Evolutionary conservation across 345 rosid genomes (phyloP).

Genomic region (Aquilaria sinensis): DNA sequence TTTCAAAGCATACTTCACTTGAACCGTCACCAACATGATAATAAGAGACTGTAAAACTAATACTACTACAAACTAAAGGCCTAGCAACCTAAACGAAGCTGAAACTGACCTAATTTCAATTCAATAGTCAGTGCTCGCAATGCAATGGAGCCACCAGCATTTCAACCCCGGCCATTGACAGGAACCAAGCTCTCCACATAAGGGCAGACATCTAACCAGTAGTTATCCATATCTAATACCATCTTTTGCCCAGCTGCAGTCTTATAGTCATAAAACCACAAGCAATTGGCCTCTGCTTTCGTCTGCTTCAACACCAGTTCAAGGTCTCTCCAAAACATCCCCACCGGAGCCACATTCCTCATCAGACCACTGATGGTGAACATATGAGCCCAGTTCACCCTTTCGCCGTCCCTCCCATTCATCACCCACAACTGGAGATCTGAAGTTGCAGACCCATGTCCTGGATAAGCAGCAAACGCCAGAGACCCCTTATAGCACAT

Average conservation of each 20-base stretch:
- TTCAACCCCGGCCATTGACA: constrained; percentile 8
- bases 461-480: constrained; percentile 23
- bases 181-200: constrained; percentile 31
- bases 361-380: background rate
- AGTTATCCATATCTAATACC: constrained; percentile 4
- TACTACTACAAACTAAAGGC: background rate
- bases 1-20: too few species aligned
- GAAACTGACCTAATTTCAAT: background rate
- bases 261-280: constrained; percentile 7
- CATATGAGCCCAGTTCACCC: constrained; percentile 5
- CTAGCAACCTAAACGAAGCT: background rate
- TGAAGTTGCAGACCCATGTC: background rate
- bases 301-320: constrained; percentile 16
- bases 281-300: background rate
- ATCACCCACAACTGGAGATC: constrained; percentile 20
- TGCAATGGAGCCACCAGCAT: constrained; percentile 4
- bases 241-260: background rate
- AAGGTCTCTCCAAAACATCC: constrained; percentile 13
- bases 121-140: background rate
- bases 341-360: constrained; percentile 15
- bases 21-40: background rate
- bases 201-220: constrained; percentile 15
- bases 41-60: constrained; percentile 1
- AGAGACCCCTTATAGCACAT: constrained; percentile 17
- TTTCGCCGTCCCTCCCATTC: background rate